Conservation (phyloP, 1,284 basidiomycete genomes). For the Volvariella volvacea region DNA sequence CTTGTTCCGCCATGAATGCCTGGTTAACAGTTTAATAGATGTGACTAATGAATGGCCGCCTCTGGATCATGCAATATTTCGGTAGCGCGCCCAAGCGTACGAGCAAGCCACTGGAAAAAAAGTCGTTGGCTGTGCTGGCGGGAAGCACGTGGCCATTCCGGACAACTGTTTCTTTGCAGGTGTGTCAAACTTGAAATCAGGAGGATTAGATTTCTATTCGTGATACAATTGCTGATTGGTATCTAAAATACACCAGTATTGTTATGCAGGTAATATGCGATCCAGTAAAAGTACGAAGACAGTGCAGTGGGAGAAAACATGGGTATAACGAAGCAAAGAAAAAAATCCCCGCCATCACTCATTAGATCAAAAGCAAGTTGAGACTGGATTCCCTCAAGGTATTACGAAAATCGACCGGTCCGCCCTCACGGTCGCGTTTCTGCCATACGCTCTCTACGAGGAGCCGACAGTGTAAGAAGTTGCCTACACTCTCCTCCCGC, state of each 20-base stretch:
- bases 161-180: background rate
- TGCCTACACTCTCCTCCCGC: constrained; percentile 56
- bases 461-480: constrained; percentile 51
- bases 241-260: background rate
- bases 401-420: constrained; percentile 57
- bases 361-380: constrained; percentile 48
- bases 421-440: constrained; percentile 46
- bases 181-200: background rate
- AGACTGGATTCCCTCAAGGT: constrained; percentile 46
- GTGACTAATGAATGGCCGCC: too few relatives aligned
- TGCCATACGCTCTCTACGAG: constrained; percentile 66
- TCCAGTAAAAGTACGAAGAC: too few relatives aligned
- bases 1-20: too few relatives aligned
- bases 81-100: too few relatives aligned
- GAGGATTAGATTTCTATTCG: too few relatives aligned
- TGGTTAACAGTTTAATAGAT: too few relatives aligned
- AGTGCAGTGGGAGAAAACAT: background rate
- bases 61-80: too few relatives aligned
- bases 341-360: background rate
- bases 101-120: too few relatives aligned
- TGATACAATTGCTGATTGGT: too few relatives aligned
- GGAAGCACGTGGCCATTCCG: too few relatives aligned
- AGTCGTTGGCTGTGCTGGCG: too few relatives aligned
- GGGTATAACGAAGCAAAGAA: background rate
- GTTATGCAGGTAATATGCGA: background rate